Base-by-base conservation (phyloP, 2,329 filamentous ascomycete genomes). In the Blastomyces silverae region DNA sequence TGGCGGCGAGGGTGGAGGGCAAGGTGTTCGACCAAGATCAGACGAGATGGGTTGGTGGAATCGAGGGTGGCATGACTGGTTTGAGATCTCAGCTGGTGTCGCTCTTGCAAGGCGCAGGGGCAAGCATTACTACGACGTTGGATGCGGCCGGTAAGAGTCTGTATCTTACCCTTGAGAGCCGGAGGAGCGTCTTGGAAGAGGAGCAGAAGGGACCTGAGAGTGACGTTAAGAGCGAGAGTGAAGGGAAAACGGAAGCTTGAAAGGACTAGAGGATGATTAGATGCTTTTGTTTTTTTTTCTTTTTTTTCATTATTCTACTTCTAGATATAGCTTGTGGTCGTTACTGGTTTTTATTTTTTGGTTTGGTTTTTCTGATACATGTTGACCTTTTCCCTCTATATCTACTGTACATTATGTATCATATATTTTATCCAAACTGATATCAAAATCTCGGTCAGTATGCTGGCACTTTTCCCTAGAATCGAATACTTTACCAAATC, bases 1-100 rank as follows among this genome's bases (percentile, higher is more conserved):
- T 99, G 17, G 94, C 92, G 63, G 92, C 92, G 17, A 84, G 94
- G 62, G 85, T 97, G 39, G 94, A 99, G 73, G 90, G 90, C 67
- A 88, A 87, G 76, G 85, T 91, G 42, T 92, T 96, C 72, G 92
- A 97, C 73, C 77, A 84, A 58, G 86, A 88, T 13, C 89, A 89
- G 64, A 81, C 83, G 37, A 85, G 82, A 72, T 90, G 88, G 88
- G 83, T 88, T 56, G 85, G 91, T 65, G 83, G 88, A 46, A 95
- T 97, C 71, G 82, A 89, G 69, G 91, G 91, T 66, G 91, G 92
- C 50, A 76, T 96, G 68, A 88, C 91, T 50, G 89, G 90, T 4
- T 80, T 99, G 72, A 84, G 91, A 69, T 88, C 87, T 60, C 90
- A 96, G 80, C 82, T 99, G 66, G 87, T 97, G 63, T 80, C 81